A percentile compares a stretch with the other conserved stretches of the same genome.
These are phyloP conservation scores for Filosporella fistucella DNA, from an alignment of 495 filamentous ascomycete genomes.

Conservation along the genomic window DNA sequence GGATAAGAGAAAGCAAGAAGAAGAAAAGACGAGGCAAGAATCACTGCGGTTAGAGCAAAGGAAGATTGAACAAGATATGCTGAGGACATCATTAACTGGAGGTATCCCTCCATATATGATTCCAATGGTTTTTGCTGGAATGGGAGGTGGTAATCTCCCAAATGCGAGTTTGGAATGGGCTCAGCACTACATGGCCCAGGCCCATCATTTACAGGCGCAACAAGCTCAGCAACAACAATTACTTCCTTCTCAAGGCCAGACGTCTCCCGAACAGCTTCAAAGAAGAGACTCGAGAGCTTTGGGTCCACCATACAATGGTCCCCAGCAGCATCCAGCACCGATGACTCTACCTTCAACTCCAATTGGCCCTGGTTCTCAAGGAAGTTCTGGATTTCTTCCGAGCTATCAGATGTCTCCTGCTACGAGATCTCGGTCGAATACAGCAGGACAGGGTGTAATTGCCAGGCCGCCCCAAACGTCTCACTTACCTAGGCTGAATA, in stretches of 20 bases:
- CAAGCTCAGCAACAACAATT: conserved; percentile 46
- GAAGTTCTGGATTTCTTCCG: conserved; percentile 27
- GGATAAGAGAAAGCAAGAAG: conserved; percentile 77
- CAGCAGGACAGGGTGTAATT: conserved; percentile 22
- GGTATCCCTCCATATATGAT: conserved; percentile 84
- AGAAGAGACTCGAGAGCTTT: conserved; percentile 40
- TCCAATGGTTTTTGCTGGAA: conserved; percentile 83
- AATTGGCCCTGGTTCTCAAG: conserved; percentile 18
- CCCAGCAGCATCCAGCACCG: conserved; percentile 26
- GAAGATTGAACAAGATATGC: conserved; percentile 76
- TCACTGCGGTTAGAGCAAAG: conserved; percentile 72
- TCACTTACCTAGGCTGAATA: conserved; percentile 44
- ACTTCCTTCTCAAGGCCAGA: conserved; percentile 41
- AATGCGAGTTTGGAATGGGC: conserved; percentile 64
- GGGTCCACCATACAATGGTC: conserved; percentile 22
- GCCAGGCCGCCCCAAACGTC: conserved; percentile 32
- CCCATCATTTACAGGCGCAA: conserved; percentile 49
- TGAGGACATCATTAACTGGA: conserved; percentile 72
- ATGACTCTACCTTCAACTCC: conserved; percentile 28
- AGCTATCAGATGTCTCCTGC: conserved; percentile 27
- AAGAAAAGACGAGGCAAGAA: conserved; percentile 84
- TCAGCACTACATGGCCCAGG: conserved; percentile 59
- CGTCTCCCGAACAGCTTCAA: conserved; percentile 41
- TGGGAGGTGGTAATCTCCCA: conserved; percentile 61
- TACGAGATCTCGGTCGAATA: conserved; percentile 25